Evolutionary conservation across 768 basidiomycete genomes (phyloP).

Genomic region (Hygrophoropsis aurantiaca): DNA sequence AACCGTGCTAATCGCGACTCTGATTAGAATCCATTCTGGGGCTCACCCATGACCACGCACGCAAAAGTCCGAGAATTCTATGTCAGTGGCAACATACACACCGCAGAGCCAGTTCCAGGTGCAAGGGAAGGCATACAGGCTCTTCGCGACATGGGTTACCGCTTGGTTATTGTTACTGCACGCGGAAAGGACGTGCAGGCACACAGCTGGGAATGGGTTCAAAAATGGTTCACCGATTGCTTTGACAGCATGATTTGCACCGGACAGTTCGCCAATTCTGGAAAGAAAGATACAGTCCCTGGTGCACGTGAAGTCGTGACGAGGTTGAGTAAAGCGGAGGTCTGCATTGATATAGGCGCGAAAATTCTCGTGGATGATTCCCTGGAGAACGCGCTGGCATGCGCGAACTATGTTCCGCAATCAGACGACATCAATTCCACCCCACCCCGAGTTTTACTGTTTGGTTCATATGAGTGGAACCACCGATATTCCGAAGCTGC

Average conservation of each 20-base stretch:
- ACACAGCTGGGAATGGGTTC: conserved; percentile 66
- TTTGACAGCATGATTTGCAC: conserved; percentile 70
- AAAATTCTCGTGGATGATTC: conserved; percentile 78
- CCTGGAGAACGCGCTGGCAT: conserved; percentile 70
- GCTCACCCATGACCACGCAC: conserved; percentile 54
- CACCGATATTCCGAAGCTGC: conserved; percentile 47
- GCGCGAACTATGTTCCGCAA: conserved; percentile 32
- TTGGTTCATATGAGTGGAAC: conserved; percentile 80
- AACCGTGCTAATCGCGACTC: background rate
- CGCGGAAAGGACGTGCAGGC: conserved; percentile 53
- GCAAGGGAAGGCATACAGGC: conserved; percentile 57
- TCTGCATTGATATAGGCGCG: conserved; percentile 64
- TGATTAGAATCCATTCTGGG: conserved; percentile 56
- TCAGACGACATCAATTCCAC: conserved; percentile 8
- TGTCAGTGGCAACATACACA: conserved; percentile 44
- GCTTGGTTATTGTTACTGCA: conserved; percentile 77
- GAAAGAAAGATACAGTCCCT: conserved; percentile 34
- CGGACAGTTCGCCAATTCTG: conserved; percentile 62
- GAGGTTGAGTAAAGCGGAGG: conserved; percentile 70
- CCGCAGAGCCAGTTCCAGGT: conserved; percentile 54
- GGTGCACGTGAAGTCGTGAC: conserved; percentile 50
- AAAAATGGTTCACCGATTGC: conserved; percentile 60
- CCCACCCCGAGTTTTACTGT: conserved; percentile 63
- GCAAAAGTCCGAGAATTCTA: conserved; percentile 62
- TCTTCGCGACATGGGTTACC: conserved; percentile 63